Conservation (phyloP, 192 early-diverging fungal species). For the Backusella mclennaniae region DNA sequence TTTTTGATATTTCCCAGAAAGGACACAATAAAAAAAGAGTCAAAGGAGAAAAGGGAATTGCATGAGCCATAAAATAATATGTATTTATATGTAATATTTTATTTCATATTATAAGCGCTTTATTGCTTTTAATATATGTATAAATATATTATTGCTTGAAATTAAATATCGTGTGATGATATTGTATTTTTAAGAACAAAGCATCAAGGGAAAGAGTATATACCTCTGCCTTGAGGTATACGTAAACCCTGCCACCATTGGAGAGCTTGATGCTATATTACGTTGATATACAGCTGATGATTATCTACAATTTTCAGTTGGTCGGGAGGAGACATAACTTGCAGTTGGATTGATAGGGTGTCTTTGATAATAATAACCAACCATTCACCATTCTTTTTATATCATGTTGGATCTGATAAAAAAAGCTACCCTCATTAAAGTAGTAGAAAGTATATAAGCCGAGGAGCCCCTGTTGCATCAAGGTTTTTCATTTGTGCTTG, state of each 20-base stretch:
- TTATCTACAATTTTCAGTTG: background rate
- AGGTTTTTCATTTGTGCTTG: no score
- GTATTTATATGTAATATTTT: background rate
- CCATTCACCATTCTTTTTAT: conserved; percentile 18
- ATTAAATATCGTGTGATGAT: background rate
- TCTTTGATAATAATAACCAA: background rate
- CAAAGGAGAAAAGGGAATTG: conserved; percentile 80
- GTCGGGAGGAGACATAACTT: background rate
- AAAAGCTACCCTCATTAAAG: conserved; percentile 26
- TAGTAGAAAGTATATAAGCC: conserved; percentile 29
- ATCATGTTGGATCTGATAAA: conserved; percentile 10
- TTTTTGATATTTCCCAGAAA: no score
- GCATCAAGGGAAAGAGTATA: background rate
- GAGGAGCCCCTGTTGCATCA: conserved; percentile 22
- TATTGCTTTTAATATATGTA: no score
- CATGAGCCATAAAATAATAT: conserved; percentile 68
- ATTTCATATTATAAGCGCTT: background rate
- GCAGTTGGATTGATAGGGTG: no score
- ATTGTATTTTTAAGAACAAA: background rate
- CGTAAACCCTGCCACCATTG: background rate
- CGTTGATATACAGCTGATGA: background rate
- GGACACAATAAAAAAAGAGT: background rate
- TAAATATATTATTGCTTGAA: background rate
- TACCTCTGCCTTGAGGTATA: background rate
- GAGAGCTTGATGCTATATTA: background rate